These are phyloP conservation scores for Mycena maculata DNA, from an alignment of 768 basidiomycete species.

Conservation along the genomic window DNA sequence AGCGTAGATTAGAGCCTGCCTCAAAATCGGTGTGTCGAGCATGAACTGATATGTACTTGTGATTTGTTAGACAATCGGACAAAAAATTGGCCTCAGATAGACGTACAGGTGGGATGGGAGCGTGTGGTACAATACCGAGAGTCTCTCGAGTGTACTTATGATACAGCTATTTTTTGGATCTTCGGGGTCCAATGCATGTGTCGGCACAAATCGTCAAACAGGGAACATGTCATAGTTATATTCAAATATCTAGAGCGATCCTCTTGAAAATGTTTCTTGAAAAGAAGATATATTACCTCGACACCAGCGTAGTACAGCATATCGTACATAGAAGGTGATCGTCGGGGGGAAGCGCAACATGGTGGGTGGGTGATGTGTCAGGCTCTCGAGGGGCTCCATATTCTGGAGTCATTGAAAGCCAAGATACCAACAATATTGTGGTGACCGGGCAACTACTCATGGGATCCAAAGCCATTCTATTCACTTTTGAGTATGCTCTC, in stretches of 20 bases:
- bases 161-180: slow-evolving; percentile 39
- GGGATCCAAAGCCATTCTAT: too few relatives aligned
- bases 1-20: too few relatives aligned
- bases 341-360: slow-evolving; percentile 35
- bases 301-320: slow-evolving; percentile 37
- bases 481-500: too few relatives aligned
- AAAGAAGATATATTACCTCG: slow-evolving; percentile 24
- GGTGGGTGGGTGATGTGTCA: slow-evolving; percentile 18
- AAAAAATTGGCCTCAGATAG: too few relatives aligned
- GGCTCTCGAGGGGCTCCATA: slow-evolving; percentile 20
- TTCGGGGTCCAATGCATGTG: slow-evolving; percentile 45
- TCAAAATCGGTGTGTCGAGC: slow-evolving; percentile 50
- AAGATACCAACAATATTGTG: slow-evolving; percentile 33
- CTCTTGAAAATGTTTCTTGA: background rate
- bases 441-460: too few relatives aligned
- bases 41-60: slow-evolving; percentile 50
- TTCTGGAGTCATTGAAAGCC: slow-evolving; percentile 28
- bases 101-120: slow-evolving; percentile 37
- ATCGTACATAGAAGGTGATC: slow-evolving; percentile 37
- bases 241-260: slow-evolving; percentile 39
- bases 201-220: slow-evolving; percentile 47
- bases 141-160: slow-evolving; percentile 40
- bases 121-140: slow-evolving; percentile 33
- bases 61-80: background rate
- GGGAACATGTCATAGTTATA: slow-evolving; percentile 44